Base-by-base conservation (phyloP, 2,329 filamentous ascomycete species). In the Orbilia brochopaga region DNA sequence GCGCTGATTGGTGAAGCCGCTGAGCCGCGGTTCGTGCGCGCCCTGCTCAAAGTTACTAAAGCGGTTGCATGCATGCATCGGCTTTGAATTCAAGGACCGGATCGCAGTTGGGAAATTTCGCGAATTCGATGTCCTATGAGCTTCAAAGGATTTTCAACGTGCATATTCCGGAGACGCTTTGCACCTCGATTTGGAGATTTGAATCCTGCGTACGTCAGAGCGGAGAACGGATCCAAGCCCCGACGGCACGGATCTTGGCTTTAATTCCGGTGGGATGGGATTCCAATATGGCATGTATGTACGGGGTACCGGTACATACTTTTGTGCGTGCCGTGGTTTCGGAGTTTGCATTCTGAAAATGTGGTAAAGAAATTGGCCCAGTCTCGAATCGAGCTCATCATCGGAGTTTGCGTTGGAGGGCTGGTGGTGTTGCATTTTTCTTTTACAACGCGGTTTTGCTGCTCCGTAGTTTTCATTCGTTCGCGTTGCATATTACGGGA, bases 1-100 rank as follows among this genome's bases (percentile, higher is more conserved):
- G 42, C 62, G 40, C 17, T 72, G 54, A 60, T 60, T 64, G 60
- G 59, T 62, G 58, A 63, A 54, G 27, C 44, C 32, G 44, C 19
- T 35, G 27, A 54, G 48, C 56, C 17, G 40, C 46, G 35, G 58
- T 56, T 44, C 37, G 51, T 19, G 37, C 44, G 53, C 48, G 51
- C n/a, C 21, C 23, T 48, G 55, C 13, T 13, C 50, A 21, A 58
- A 32, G 15, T 46, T 15, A 46, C 30, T 19, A 58, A 32, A 32
- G 27, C 27, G 27, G 27, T 8, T 8, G 27, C 27, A 32, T 32
- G 27, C 27, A 32, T 32, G 8, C 27, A 32, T 3, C 27, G 27
- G 27, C 4, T 32, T 32, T 32, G 27, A 32, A 32, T 32, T 8
- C 27, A 8, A 4, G 27, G 27, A 32, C 27, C 4, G 27, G 27